Evolutionary conservation across 2,329 filamentous ascomycete species (phyloP), one percentile per base, ranked within the genome.

Genomic region (Pyricularia pennisetigena): DNA sequence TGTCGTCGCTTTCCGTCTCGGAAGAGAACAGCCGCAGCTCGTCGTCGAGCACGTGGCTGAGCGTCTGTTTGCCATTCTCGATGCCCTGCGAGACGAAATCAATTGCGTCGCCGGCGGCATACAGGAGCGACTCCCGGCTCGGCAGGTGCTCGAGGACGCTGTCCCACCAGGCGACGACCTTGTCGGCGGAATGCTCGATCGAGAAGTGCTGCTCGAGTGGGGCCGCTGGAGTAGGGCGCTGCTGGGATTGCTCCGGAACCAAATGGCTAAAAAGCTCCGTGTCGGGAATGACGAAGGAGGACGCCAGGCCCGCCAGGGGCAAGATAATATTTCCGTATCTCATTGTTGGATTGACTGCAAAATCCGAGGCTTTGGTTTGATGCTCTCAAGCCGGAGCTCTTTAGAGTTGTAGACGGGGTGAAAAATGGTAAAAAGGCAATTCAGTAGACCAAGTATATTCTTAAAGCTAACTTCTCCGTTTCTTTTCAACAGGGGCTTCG

Each of bases 251-350:
- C 41, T 54, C 41, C 41, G 68, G 57, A 71, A 23, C 63, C 29
- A 23, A 70, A 68, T 74, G 64, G 66, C 65, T 61, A 59, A 71
- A 63, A 6, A 70, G 32, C 41, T 68, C 49, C 9, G 69, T 26
- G 67, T 73, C 70, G 2, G 72, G 73, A 41, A 73, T 35, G 66
- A 72, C 72, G 24, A 74, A 70, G 32, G 73, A 73, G 28, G 69
- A 66, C 35, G 72, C 73, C 24, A 69, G 68, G 20, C 69, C 71
- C 8, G 70, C 72, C 24, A 74, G n/a, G 24, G 24, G 29, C 41
- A 49, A 54, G 10, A 67, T 3, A 10, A 57, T 26, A 23, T 24
- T 26, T 24, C 54, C 49, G 28, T 16, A 59, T 26, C 28, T 67
- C 65, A 67, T 67, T 63, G 24, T 63, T 30, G 23, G 41, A 9